Evolutionary conservation across 129 eudicot genomes (phyloP).

Genomic region (Flaveria bidentis): DNA sequence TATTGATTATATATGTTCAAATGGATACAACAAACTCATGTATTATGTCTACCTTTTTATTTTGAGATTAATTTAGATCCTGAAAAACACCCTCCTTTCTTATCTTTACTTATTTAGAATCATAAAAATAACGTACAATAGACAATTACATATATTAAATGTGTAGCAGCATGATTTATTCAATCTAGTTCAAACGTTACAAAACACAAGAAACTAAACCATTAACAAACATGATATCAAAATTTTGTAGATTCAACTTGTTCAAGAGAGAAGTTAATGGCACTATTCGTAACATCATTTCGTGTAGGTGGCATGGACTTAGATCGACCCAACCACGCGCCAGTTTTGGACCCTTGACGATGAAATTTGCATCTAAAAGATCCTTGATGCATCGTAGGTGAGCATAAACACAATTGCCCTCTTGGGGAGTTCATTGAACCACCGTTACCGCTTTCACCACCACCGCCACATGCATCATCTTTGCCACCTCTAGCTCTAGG

Average conservation of each 20-base stretch:
- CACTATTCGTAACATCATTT: slow-evolving; percentile 11
- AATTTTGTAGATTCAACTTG: slow-evolving; percentile 42
- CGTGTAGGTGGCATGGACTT: slow-evolving; percentile 59
- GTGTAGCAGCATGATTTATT: neutral
- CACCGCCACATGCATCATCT: slow-evolving; percentile 13
- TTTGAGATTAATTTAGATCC: no score
- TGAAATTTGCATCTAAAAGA: slow-evolving; percentile 79
- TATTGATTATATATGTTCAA: no score
- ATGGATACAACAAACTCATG: no score
- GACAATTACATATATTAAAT: no score
- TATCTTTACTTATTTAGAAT: no score
- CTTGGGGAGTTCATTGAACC: slow-evolving; percentile 40
- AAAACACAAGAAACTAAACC: neutral
- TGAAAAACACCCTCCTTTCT: no score
- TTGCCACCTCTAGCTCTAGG: slow-evolving; percentile 42
- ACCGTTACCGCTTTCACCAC: neutral
- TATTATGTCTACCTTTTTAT: no score
- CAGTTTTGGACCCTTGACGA: slow-evolving; percentile 35
- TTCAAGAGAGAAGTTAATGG: slow-evolving; percentile 37
- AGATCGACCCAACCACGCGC: slow-evolving; percentile 52
- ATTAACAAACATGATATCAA: slow-evolving; percentile 15
- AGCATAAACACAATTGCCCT: slow-evolving; percentile 66
- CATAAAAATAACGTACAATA: no score
- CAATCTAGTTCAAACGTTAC: neutral
- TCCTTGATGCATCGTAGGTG: slow-evolving; percentile 79